Evolutionary conservation across 331 rosid genomes (phyloP), one percentile per base, ranked within the genome.

Genomic region (Prunus yedoensis): DNA sequence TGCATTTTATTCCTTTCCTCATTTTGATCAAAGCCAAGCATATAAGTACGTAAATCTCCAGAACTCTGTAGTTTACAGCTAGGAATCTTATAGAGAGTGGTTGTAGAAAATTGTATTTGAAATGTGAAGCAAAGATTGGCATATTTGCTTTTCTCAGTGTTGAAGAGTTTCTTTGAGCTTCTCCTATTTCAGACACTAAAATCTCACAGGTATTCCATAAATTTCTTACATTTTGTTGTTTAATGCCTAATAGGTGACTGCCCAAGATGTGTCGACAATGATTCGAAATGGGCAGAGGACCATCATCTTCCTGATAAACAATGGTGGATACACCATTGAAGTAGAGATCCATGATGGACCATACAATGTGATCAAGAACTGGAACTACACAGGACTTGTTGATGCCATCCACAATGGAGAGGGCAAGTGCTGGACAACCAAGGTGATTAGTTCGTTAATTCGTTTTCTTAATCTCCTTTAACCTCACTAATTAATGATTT

Each of bases 341-440:
- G 97, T 90, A 14, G 97, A 85, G 82, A 95, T 95, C 80, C 99
- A 95, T 68, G 99, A 90, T 66, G 97, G 99, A n/a, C 99, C 99
- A 9, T 92, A 92, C 80, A 95, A 95, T 57, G 97, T 95, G 83
- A 95, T 95, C 15, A 95, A 95, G 92, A 95, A 95, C 86, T 95
- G 97, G 99, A 87, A 92, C 66, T 95, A 95, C 85, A 90, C 97
- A 27, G 97, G 78, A 3, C 77, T 95, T 60, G 60, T 92, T 59
- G 93, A 95, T 61, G 97, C 99, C 64, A 89, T 95, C 78, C 97
- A 90, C 84, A 92, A 95, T 12, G 99, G 97, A 18, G 87, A 95
- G 67, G 99, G 99, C 45, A 95, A 95, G 69, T 95, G 99, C 83
- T 95, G 97, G 97, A 95, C 97, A 12, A 8, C 90, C 80, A 95